Base-by-base conservation (phyloP, 2,329 filamentous ascomycete genomes). In the Tolypocladium ovalisporum region DNA sequence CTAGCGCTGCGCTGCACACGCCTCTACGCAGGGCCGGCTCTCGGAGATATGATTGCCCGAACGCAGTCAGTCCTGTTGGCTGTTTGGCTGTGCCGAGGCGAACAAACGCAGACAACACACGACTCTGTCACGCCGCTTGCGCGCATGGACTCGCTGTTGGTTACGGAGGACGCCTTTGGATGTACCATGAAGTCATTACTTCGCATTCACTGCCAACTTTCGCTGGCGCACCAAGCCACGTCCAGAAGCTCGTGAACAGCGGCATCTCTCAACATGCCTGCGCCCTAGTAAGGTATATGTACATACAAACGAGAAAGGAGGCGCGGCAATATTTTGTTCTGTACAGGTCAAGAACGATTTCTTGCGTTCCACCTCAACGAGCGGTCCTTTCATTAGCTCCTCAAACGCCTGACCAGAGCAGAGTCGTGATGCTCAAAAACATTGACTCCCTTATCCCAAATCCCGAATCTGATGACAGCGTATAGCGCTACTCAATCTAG, bases 401-500 rank as follows among this genome's bases (percentile, higher is more conserved):
- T 1, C 17, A 51, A 51, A 55, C 54, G 54, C 54, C 42, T 34
- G 9, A 39, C 32, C 37, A 42, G 55, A 53, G 55, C 49, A 53
- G 36, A 32, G 29, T 53, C 55, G 22, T 53, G 9, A 52, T 53
- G 55, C 55, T 53, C 36, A n/a, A n/a, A 29, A 34, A 17, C 37
- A n/a, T 54, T 19, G n/a, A 34, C 13, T 42, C 39, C 37, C n/a
- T 24, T 40, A 9, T 9, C 17, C 37, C 17, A 1, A 24, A 54
- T 24, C 32, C 36, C 27, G n/a, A 17, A 29, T 9, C 51, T 8
- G 17, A 9, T 4, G 29, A 39, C 37, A 13, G 17, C 17, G 6
- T 35, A 35, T 24, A 15, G 39, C 12, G 17, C 22, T 3, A 8
- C 4, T 4, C 32, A 9, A 34, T 27, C 64, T 54, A 71, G 47